Percentiles rank a stretch among this genome's conserved stretches.
Conservation (phyloP, 148 eudicot genomes). For the Drosera capensis region DNA sequence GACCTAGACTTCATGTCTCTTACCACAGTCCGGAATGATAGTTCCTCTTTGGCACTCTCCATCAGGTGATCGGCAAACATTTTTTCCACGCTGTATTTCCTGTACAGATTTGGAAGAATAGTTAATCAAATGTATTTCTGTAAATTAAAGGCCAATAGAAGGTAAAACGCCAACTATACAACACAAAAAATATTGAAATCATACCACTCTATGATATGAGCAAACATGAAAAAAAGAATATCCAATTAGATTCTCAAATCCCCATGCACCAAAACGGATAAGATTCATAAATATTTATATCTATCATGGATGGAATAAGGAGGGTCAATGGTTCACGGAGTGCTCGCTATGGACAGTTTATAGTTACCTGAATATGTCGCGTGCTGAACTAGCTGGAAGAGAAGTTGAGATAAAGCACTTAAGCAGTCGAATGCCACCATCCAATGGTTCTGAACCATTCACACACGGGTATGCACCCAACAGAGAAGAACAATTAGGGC, state of each 20-base stretch:
- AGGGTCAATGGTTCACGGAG: not conserved
- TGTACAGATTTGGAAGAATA: constrained; percentile 10
- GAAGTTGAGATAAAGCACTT: constrained; percentile 67
- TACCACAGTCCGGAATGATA: constrained; percentile 70
- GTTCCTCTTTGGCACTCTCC: constrained; percentile 76
- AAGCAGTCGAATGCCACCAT: constrained; percentile 73
- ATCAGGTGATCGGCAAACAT: constrained; percentile 71
- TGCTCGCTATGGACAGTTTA: not conserved
- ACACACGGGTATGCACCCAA: constrained; percentile 72
- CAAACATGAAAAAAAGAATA: no score
- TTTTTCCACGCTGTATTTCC: constrained; percentile 72
- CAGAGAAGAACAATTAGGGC: constrained; percentile 61
- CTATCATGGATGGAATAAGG: not conserved
- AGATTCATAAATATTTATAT: not conserved
- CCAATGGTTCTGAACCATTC: constrained; percentile 34
- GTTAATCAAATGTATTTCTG: not conserved
- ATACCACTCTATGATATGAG: no score
- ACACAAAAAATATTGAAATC: not conserved
- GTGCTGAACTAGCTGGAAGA: constrained; percentile 26
- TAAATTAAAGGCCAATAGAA: no score
- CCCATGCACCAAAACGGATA: no score
- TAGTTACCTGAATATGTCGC: constrained; percentile 51
- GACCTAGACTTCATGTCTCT: constrained; percentile 50
- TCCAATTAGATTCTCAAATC: no score
- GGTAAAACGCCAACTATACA: not conserved